Base-by-base conservation (phyloP, 1,284 basidiomycete species). In the Leccinum huronense region DNA sequence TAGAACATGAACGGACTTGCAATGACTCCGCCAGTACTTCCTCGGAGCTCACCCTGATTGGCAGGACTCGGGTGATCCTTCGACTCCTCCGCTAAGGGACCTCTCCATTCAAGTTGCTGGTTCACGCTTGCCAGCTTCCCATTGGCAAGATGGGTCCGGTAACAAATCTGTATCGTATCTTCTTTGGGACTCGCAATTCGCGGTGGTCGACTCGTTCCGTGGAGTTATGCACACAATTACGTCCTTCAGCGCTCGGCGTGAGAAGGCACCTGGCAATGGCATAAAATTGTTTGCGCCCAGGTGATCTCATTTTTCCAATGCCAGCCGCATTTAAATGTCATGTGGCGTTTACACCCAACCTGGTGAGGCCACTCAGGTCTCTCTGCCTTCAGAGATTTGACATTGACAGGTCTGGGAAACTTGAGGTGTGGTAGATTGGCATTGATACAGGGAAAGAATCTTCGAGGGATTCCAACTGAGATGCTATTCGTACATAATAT, bases 401-500 rank as follows among this genome's bases (percentile, higher is more conserved):
- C 54, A 33, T 59, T 16, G 30, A 31, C 3, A 14, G 6, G n/a
- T 61, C 36, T 42, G 30, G 59, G 13, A n/a, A n/a, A 23, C 48
- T 5, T 31, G 51, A 33, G 61, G 31, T 51, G 62, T 14, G 6
- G 16, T 19, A 19, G 40, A 45, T 45, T 23, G 19, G 6, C 19
- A 51, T 23, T 23, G 42, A 19, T 65, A 45, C 38, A 38, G 27
- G 38, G 38, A 4, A 38, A 51, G 31, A 45, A 58, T 38, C 19
- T 36, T 36, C 4, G 14, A 6, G 33, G 16, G 8, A 10, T 31
- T 27, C 34, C 19, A 11, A 36, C 3, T 16, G 13, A 55, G 23
- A 55, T 5, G 2, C 16, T 58, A 51, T 66, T 70, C 56, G 31
- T 53, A 66, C 58, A 59, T 19, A 48, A 48, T 6, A 48, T 57